Evolutionary conservation across 1,284 basidiomycete genomes (phyloP).

Genomic region (Cystobasidium sp.): DNA sequence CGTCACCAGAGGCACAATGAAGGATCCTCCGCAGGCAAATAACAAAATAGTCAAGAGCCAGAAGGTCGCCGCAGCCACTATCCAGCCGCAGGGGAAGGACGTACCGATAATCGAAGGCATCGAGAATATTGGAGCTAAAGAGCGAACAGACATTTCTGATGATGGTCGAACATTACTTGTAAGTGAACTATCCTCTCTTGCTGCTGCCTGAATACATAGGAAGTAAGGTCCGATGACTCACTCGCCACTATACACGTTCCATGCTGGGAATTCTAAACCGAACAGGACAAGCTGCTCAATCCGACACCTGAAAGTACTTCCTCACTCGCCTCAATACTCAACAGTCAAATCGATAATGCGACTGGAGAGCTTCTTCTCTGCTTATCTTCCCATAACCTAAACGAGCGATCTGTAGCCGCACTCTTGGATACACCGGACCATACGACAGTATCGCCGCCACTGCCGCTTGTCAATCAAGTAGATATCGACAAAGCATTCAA

Average conservation of each 20-base stretch:
- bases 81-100: constrained; percentile 20
- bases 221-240: background rate
- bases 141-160: constrained; percentile 17
- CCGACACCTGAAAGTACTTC: constrained; percentile 31
- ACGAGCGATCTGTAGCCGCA: constrained; percentile 40
- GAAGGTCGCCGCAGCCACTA: constrained; percentile 9
- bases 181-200: background rate
- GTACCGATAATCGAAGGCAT: constrained; percentile 15
- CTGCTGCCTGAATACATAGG: background rate
- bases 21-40: constrained; percentile 8
- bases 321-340: constrained; percentile 34
- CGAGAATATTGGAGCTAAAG: constrained; percentile 24
- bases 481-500: constrained; percentile 37
- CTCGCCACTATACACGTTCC: constrained; percentile 3
- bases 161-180: constrained; percentile 39
- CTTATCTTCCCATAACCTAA: constrained; percentile 44
- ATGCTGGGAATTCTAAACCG: background rate
- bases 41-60: background rate
- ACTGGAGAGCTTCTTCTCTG: constrained; percentile 48
- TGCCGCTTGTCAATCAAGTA: constrained; percentile 10
- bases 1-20: background rate
- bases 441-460: background rate
- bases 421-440: constrained; percentile 48
- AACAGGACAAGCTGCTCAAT: constrained; percentile 39
- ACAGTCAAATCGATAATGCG: constrained; percentile 36